Percentiles rank a stretch among this genome's conserved stretches.
Evolutionary conservation across 2,329 filamentous ascomycete species (phyloP).

Genomic region (Epicoccum sorghinum): DNA sequence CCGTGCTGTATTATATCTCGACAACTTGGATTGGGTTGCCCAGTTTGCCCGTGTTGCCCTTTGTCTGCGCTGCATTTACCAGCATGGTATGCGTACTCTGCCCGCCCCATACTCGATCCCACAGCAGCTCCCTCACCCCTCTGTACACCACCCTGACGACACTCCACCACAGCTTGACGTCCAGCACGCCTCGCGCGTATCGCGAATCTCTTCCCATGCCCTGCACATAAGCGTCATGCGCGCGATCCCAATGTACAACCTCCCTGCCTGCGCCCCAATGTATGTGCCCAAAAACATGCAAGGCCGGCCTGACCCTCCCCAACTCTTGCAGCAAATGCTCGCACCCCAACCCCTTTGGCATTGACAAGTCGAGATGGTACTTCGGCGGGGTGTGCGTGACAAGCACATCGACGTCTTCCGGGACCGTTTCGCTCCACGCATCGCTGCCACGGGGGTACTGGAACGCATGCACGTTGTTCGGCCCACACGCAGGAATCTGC

Average conservation of each 20-base stretch:
- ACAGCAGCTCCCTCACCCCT: constrained; percentile 62
- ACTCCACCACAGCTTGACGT: constrained; percentile 57
- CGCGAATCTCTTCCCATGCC: constrained; percentile 56
- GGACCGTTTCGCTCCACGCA: constrained; percentile 75
- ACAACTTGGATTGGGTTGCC: constrained; percentile 54
- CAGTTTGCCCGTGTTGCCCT: constrained; percentile 55
- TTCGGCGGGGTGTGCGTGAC: constrained; percentile 82
- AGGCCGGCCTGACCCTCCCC: constrained; percentile 73
- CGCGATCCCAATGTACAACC: constrained; percentile 74
- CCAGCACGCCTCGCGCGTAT: constrained; percentile 46
- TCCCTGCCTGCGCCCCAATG: constrained; percentile 77
- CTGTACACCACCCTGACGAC: constrained; percentile 58
- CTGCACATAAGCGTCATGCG: constrained; percentile 74
- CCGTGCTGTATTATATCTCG: constrained; percentile 38
- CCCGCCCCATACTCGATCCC: constrained; percentile 65
- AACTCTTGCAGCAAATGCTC: constrained; percentile 72
- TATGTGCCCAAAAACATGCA: constrained; percentile 87
- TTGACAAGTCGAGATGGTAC: constrained; percentile 68
- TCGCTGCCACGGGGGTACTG: constrained; percentile 71
- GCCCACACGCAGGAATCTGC: constrained; percentile 77
- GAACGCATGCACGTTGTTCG: constrained; percentile 72
- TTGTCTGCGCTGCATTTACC: constrained; percentile 66
- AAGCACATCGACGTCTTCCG: constrained; percentile 75
- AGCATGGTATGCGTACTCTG: constrained; percentile 58
- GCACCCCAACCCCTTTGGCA: constrained; percentile 70